Conservation (phyloP, 805 yeast genomes). For the Wickerhamomyces rabaulensis region DNA sequence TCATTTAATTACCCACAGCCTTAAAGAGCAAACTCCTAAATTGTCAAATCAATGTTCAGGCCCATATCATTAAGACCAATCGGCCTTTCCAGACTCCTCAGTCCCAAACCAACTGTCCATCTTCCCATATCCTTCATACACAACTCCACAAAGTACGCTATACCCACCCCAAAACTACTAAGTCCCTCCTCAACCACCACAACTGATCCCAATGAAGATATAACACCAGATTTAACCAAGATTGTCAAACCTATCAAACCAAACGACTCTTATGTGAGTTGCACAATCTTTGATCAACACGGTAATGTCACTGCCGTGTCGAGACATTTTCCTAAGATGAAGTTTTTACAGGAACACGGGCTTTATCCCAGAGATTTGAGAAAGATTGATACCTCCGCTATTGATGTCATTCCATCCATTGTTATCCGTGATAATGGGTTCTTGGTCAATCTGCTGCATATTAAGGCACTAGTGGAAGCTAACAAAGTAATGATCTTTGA, state of each 20-base stretch:
- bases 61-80: background rate
- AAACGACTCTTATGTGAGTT: slow-evolving; percentile 49
- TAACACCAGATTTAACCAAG: slow-evolving; percentile 12
- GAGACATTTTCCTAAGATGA: slow-evolving; percentile 71
- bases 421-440: slow-evolving; percentile 76
- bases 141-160: background rate
- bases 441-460: slow-evolving; percentile 76
- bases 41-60: background rate
- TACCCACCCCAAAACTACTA: background rate
- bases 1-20: background rate
- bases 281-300: slow-evolving; percentile 71
- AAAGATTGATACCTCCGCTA: slow-evolving; percentile 66
- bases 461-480: slow-evolving; percentile 81
- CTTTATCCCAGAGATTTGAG: slow-evolving; percentile 83
- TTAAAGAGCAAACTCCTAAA: background rate
- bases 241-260: slow-evolving; percentile 33
- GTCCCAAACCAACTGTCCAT: background rate
- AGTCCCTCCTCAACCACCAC: background rate
- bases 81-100: background rate
- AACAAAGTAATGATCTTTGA: slow-evolving; percentile 84
- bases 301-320: slow-evolving; percentile 80
- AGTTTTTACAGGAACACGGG: slow-evolving; percentile 66
- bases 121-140: background rate
- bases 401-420: slow-evolving; percentile 86
- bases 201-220: background rate